A percentile compares a stretch with the other conserved stretches of the same genome.
Evolutionary conservation across 345 rosid species (phyloP).

Genomic region (Citrus cavaleriei): DNA sequence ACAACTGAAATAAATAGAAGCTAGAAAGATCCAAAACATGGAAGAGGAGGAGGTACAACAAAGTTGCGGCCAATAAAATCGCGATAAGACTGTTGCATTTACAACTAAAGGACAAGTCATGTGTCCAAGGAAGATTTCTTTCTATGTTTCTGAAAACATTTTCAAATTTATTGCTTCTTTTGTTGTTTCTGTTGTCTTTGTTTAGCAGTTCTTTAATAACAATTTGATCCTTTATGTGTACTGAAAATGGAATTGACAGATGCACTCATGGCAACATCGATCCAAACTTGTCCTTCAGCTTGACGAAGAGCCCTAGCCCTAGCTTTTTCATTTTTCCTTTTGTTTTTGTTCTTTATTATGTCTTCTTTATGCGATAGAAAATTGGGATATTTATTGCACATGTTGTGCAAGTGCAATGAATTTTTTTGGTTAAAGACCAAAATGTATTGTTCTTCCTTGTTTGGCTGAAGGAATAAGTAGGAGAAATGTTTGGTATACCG

Average conservation of each 20-base stretch:
- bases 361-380: background rate
- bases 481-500: background rate
- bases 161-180: background rate
- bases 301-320: background rate
- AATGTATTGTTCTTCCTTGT: background rate
- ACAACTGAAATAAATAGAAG: background rate
- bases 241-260: background rate
- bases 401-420: background rate
- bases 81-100: background rate
- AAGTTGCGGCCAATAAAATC: background rate
- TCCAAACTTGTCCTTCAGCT: background rate
- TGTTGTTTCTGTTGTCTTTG: slow-evolving; percentile 8
- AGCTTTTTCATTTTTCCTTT: background rate
- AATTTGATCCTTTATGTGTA: background rate
- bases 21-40: background rate
- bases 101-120: slow-evolving; percentile 10
- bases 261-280: background rate
- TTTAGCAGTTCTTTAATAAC: background rate
- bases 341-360: background rate
- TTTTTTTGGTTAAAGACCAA: background rate
- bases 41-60: background rate
- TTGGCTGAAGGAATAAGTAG: background rate
- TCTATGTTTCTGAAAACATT: background rate
- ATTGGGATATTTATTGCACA: background rate
- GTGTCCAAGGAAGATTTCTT: slow-evolving; percentile 4